phyloP scores from a whole-genome alignment of 1,284 basidiomycete genomes.

The Microbotryum scabiosae region DNA sequence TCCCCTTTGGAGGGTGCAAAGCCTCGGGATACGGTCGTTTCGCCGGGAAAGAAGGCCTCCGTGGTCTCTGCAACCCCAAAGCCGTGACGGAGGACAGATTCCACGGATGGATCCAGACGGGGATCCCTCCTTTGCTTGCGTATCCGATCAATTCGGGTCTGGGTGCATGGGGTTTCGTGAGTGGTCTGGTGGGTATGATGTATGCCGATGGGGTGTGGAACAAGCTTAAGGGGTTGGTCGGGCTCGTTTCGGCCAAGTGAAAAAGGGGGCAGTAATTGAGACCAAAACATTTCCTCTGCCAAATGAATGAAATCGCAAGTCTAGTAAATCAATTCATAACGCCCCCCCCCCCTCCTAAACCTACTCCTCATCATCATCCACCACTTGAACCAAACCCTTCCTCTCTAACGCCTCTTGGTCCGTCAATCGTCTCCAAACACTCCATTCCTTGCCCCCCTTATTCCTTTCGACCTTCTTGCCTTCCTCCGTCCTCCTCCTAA shows the following conservation, averaged over 20 bases:
- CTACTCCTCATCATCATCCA: neutral
- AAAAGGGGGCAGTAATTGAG: no score
- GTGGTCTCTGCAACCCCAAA: slow-evolving; percentile 76
- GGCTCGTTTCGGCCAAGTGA: neutral
- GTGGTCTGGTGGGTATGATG: slow-evolving; percentile 15
- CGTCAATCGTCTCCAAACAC: slow-evolving; percentile 26
- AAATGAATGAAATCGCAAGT: no score
- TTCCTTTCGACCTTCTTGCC: slow-evolving; percentile 95
- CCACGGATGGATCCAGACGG: slow-evolving; percentile 71
- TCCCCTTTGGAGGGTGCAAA: slow-evolving; percentile 80
- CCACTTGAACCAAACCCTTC: neutral
- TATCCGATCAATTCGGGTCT: slow-evolving; percentile 35
- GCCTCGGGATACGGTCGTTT: slow-evolving; percentile 79
- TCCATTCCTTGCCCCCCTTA: slow-evolving; percentile 53
- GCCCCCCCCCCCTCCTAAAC: no score
- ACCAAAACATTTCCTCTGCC: no score
- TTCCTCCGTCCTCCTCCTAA: slow-evolving; percentile 82
- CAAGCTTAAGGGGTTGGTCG: neutral
- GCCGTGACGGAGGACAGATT: slow-evolving; percentile 76
- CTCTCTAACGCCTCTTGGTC: slow-evolving; percentile 15
- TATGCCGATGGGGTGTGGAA: slow-evolving; percentile 8
- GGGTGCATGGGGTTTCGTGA: slow-evolving; percentile 22
- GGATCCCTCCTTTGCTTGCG: slow-evolving; percentile 55
- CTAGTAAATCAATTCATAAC: no score
- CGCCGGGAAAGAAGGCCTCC: slow-evolving; percentile 84